Base-by-base conservation (phyloP, 2,329 filamentous ascomycete genomes). In the Phialocephala subalpina region DNA sequence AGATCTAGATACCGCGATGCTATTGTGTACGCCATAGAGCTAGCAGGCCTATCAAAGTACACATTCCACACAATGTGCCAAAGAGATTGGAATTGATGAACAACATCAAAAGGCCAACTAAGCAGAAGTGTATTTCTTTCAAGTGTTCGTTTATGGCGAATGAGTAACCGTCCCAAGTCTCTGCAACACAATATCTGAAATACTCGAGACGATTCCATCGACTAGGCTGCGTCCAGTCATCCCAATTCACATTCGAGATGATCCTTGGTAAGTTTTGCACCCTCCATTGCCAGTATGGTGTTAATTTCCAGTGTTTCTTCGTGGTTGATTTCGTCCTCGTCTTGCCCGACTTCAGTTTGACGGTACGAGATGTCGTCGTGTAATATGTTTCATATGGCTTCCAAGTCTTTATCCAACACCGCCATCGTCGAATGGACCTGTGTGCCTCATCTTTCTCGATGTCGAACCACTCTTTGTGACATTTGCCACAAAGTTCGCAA, bases 391-490 rank as follows among this genome's bases (percentile, higher is more conserved):
- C 6, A 57, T 67, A 70, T 8, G 67, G 68, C 38, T 64, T 53
- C 20, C 65, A 40, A 12, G 49, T 40, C 25, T 47, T 56, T 18
- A 72, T 36, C 70, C 68, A 72, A 27, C 22, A 29, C n/a, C 64
- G 62, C 67, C 70, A 72, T 22, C 62, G 47, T 12, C 59, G 16
- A 6, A 72, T 63, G 3, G 58, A 40, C 35, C 64, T 62, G 33
- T 66, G 49, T 5, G 64, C 68, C 18, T 35, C 58, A 14, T 62
- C 14, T 33, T 60, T 55, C 20, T 64, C 45, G 2, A 65, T 45
- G 20, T 70, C 61, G 36, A 67, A 67, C 70, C 70, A 70, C 42
- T 72, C 68, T 3, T 56, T 25, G 47, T 70, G 68, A 25, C n/a
- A 20, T 12, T 45, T 61, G 9, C 14, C 36, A 1, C 20, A 16